Base-by-base conservation (phyloP, 148 eudicot genomes). In the Rhododendron williamsianum region DNA sequence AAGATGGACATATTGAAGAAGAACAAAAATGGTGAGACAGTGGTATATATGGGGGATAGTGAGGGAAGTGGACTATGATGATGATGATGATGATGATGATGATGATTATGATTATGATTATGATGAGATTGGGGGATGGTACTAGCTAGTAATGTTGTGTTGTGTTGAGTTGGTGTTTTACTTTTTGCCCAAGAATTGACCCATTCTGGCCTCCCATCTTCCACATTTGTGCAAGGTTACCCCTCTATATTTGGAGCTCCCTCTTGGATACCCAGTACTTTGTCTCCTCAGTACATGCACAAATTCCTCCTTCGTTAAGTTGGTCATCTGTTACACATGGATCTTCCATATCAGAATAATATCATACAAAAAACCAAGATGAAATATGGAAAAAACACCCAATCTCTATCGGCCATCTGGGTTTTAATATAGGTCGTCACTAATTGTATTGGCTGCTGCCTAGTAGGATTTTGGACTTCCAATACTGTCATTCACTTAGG, bases 181-280 rank as follows among this genome's bases (percentile, higher is more conserved):
- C 98, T 96, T 96, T 95, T 96, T 96, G 85, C 98, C 99, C 60
- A 96, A 92, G 90, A 96, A 95, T 85, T 96, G 99, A 85, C 99
- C 99, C 98, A 95, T 94, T 86, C 99, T 91, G 83, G 99, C 99
- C 88, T 96, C 99, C 99, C 99, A 96, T 92, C 98, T 90, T 74
- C 99, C 99, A 94, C 99, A 96, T 93, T 96, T 96, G 89, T 96
- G 99, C 91, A 96, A 92, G 56, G 99, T 96, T 23, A 96, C 99
- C 11, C 99, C 99, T 82, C 98, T 92, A 86, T 94, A 96, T 89
- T 96, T 96, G 81, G 99, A 96, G 87, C 98, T 95, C 13, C 99
- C 99, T 89, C 96, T 93, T 21, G 99, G 98, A 88, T 92, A 96
- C 2, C 99, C 99, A 77, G 95, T 96, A 81, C 99, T 95, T 92